Percentiles rank a stretch among this genome's conserved stretches.
These are phyloP conservation scores for Yarrowia porcina DNA, from an alignment of 805 yeast species.

Conservation along the genomic window DNA sequence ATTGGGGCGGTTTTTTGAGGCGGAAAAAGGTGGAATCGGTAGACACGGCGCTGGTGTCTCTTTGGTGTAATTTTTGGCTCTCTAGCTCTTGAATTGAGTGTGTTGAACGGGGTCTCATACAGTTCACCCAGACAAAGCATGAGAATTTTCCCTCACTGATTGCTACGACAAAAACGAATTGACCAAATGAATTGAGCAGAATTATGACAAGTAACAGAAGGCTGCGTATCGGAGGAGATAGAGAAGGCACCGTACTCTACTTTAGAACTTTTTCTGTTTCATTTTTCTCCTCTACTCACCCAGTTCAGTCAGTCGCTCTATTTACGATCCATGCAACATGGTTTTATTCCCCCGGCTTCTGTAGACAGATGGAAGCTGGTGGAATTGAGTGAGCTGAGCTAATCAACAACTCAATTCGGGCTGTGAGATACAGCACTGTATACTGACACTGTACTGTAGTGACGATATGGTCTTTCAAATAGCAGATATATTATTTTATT, in stretches of 20 bases:
- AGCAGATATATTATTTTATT: too few relatives aligned
- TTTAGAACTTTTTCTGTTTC: too few relatives aligned
- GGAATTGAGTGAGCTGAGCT: constrained; percentile 3
- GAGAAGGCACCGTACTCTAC: too few relatives aligned
- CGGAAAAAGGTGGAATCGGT: neutral
- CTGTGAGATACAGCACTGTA: neutral
- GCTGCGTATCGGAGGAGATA: too few relatives aligned
- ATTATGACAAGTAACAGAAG: too few relatives aligned
- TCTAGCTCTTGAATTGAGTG: neutral
- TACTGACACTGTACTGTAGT: too few relatives aligned
- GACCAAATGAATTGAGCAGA: too few relatives aligned
- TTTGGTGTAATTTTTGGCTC: neutral
- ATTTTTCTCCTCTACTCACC: too few relatives aligned
- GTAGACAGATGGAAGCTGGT: constrained; percentile 14
- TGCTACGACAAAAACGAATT: too few relatives aligned
- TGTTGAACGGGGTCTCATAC: neutral
- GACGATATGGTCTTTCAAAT: too few relatives aligned
- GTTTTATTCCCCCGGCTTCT: neutral
- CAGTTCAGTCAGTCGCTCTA: too few relatives aligned
- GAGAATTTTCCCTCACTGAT: constrained; percentile 9
- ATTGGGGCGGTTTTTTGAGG: neutral
- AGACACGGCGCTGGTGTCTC: too few relatives aligned
- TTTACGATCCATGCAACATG: constrained; percentile 2
- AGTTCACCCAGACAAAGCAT: neutral
- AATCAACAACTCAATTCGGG: neutral